A percentile compares a stretch with the other conserved stretches of the same genome.
Conservation (phyloP, 140 eudicot genomes). For the Oenanthe javanica region DNA sequence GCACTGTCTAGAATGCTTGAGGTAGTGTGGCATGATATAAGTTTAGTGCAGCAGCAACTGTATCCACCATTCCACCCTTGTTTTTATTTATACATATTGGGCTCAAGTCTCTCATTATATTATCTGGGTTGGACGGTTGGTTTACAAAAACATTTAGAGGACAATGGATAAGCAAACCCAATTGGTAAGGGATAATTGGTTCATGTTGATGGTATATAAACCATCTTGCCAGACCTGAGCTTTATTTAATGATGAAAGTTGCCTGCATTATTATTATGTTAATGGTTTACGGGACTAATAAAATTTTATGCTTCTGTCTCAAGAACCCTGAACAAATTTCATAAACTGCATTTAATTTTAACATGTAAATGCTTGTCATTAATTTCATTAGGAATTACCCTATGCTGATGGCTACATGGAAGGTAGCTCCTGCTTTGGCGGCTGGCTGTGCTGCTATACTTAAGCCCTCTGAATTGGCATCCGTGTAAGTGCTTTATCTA, state of each 20-base stretch:
- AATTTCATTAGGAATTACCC: constrained; percentile 75
- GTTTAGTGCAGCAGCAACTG: background rate
- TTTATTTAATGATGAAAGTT: background rate
- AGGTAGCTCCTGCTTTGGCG: constrained; percentile 96
- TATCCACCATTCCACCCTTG: background rate
- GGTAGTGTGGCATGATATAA: background rate
- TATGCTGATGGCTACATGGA: constrained; percentile 96
- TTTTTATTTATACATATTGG: background rate
- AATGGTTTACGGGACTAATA: background rate
- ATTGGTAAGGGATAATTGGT: background rate
- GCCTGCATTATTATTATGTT: background rate
- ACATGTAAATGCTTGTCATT: constrained; percentile 4
- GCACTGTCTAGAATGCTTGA: background rate
- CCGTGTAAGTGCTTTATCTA: constrained; percentile 47
- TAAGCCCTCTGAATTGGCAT: constrained; percentile 92
- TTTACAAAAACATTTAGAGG: background rate
- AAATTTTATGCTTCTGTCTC: too few species aligned
- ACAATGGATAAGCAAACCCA: background rate
- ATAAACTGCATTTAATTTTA: background rate
- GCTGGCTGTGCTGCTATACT: constrained; percentile 98
- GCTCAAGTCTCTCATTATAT: background rate
- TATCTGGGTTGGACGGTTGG: background rate
- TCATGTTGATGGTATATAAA: background rate
- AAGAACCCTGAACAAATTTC: background rate
- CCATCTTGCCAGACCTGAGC: background rate